These are phyloP conservation scores for Zychaea mexicana DNA, from an alignment of 371 early-diverging fungal species.

Conservation along the genomic window DNA sequence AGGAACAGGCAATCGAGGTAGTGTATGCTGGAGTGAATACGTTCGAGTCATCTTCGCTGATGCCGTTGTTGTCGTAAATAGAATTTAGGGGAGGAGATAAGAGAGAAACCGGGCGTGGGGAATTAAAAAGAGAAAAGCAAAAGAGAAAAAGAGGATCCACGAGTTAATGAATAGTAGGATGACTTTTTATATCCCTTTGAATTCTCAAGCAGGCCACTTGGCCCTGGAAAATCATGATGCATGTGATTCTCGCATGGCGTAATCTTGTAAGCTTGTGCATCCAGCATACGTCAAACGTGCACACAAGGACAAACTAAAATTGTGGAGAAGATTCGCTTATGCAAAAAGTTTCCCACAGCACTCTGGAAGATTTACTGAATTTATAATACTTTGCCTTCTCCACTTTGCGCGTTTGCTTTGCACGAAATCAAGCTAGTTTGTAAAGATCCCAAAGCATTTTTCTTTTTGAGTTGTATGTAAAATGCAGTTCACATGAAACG, in stretches of 20 bases:
- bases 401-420: no score
- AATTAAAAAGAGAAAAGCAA: conserved; percentile 7
- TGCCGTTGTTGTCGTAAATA: not conserved
- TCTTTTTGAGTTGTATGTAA: no score
- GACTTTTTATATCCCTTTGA: not conserved
- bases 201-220: no score
- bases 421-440: no score
- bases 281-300: not conserved
- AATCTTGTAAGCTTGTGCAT: not conserved
- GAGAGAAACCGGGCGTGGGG: no score
- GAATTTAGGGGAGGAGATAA: not conserved
- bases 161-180: no score
- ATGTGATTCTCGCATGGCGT: conserved; percentile 5
- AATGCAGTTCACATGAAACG: no score
- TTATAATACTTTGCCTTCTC: no score
- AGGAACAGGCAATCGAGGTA: conserved; percentile 86
- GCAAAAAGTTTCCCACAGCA: no score
- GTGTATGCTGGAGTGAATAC: conserved; percentile 66
- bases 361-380: no score
- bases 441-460: no score
- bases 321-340: not conserved
- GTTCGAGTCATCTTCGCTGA: conserved; percentile 30
- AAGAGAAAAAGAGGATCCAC: conserved; percentile 5
- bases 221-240: not conserved
- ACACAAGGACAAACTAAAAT: no score